phyloP scores from a whole-genome alignment of 306 rosid genomes.

The Hippophae rhamnoides region DNA sequence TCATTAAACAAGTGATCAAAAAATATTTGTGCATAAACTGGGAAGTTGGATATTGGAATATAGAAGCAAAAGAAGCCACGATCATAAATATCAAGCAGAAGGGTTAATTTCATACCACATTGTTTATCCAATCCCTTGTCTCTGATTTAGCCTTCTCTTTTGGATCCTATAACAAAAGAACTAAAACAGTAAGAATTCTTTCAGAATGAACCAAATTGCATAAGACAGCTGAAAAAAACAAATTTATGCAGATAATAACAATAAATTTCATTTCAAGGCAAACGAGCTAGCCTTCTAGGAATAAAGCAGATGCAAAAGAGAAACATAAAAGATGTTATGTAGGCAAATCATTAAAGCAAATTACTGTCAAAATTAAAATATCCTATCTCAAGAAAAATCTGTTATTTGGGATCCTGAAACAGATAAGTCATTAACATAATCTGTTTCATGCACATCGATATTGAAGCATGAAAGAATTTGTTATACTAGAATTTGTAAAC shows the following conservation, averaged over 20 bases:
- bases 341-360: no score
- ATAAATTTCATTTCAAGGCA: no score
- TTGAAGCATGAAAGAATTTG: no score
- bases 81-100: constrained; percentile 2
- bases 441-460: no score
- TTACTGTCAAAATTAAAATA: no score
- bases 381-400: no score
- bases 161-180: constrained; percentile 60
- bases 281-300: no score
- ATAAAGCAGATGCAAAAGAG: no score
- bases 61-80: constrained; percentile 17
- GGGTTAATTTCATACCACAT: constrained; percentile 56
- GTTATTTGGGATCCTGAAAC: no score
- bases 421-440: no score
- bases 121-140: constrained; percentile 97
- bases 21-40: background rate
- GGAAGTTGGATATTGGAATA: background rate
- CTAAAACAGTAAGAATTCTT: background rate
- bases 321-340: no score
- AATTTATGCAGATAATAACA: background rate
- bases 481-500: no score
- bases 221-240: background rate
- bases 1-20: background rate
- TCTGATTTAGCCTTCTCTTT: constrained; percentile 94
- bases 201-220: background rate